Percentiles rank a stretch among this genome's conserved stretches.
Evolutionary conservation across 768 basidiomycete genomes (phyloP).

Genomic region (Xerocomus potaroensis): DNA sequence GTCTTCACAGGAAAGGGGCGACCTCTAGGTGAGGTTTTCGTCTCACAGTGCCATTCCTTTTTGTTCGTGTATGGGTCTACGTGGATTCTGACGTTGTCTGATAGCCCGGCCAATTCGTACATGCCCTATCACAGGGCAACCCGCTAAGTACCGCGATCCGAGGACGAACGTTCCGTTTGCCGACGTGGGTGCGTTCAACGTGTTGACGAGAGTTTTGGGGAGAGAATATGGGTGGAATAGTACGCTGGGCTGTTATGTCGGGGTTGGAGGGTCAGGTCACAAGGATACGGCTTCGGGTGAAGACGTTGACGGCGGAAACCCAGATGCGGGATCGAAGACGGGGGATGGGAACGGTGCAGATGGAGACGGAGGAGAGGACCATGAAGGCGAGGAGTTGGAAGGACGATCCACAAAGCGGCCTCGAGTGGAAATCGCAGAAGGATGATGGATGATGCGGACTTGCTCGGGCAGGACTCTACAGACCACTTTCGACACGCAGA

Average conservation of each 20-base stretch:
- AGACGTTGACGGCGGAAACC: not conserved
- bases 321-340: not conserved
- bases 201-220: constrained; percentile 54
- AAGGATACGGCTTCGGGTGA: not conserved
- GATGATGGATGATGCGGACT: not conserved
- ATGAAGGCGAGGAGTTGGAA: constrained; percentile 1
- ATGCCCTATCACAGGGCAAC: constrained; percentile 77
- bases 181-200: constrained; percentile 57
- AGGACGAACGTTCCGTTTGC: constrained; percentile 77
- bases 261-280: not conserved
- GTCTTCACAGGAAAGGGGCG: constrained; percentile 63
- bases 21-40: constrained; percentile 49
- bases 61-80: not conserved
- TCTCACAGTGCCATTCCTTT: no score
- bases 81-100: not conserved
- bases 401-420: constrained; percentile 14
- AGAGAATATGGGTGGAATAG: constrained; percentile 70
- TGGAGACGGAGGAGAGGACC: not conserved
- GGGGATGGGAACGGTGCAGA: not conserved
- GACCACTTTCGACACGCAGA: not conserved
- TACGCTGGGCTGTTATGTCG: constrained; percentile 40
- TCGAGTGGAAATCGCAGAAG: constrained; percentile 5
- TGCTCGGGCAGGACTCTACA: no score
- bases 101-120: constrained; percentile 60
- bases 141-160: constrained; percentile 79